These are phyloP conservation scores for Kazachstania sp. DNA, from an alignment of 1,139 yeast genomes.

Conservation along the genomic window DNA sequence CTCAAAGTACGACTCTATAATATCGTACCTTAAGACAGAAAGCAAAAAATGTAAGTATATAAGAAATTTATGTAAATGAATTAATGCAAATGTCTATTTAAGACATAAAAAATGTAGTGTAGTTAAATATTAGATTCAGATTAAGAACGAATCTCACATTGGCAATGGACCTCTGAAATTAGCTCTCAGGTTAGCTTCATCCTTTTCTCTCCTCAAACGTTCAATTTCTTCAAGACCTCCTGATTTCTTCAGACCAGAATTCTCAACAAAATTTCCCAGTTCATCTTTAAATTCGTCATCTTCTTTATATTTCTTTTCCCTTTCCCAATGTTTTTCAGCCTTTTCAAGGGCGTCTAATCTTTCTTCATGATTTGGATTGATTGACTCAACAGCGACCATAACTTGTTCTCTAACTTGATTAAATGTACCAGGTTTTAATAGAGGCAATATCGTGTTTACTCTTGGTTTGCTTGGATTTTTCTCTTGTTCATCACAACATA, in stretches of 20 bases:
- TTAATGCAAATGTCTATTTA: neutral
- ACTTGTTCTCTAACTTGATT: conserved; percentile 70
- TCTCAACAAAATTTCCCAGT: conserved; percentile 77
- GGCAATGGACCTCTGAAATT: conserved; percentile 26
- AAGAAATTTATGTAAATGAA: neutral
- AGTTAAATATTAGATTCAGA: neutral
- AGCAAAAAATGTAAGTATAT: conserved; percentile 1
- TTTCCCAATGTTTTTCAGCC: conserved; percentile 74
- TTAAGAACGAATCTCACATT: neutral
- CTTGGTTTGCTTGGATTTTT: conserved; percentile 37
- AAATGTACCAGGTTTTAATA: conserved; percentile 64
- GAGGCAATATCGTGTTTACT: conserved; percentile 36
- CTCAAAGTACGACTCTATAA: neutral
- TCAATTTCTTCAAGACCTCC: conserved; percentile 90
- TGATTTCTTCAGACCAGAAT: conserved; percentile 60
- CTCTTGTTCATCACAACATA: conserved; percentile 72
- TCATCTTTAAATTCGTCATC: conserved; percentile 73
- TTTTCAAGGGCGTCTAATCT: conserved; percentile 81
- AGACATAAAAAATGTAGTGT: neutral
- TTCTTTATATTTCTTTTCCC: conserved; percentile 53
- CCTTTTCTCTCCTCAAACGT: conserved; percentile 55
- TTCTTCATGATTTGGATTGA: conserved; percentile 75
- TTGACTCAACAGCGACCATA: conserved; percentile 64
- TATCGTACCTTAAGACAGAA: conserved; percentile 3
- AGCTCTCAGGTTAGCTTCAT: conserved; percentile 55